Percentiles rank a stretch among this genome's conserved stretches.
These are phyloP conservation scores for Kodamaea fukazawae DNA, from an alignment of 805 yeast species.

Conservation along the genomic window DNA sequence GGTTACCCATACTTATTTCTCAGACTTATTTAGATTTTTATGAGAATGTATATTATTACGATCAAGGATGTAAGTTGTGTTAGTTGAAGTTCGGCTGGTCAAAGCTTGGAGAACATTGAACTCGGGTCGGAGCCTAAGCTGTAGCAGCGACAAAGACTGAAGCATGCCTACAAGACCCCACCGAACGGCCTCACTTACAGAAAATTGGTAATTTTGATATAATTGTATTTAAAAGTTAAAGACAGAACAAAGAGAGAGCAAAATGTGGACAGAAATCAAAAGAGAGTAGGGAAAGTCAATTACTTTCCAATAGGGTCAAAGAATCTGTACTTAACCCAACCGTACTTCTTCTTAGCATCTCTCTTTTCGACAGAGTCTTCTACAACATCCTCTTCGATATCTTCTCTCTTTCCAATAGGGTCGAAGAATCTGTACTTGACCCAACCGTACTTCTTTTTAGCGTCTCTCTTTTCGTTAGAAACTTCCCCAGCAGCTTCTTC, in stretches of 20 bases:
- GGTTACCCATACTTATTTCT: constrained; percentile 75
- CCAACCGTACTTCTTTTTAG: constrained; percentile 9
- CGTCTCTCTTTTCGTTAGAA: constrained; percentile 8
- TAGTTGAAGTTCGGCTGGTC: too few species aligned
- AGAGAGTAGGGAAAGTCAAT: background rate
- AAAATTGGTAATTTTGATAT: too few species aligned
- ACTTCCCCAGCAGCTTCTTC: background rate
- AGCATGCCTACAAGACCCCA: too few species aligned
- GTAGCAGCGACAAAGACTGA: too few species aligned
- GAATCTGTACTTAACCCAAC: constrained; percentile 7
- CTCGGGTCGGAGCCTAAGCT: too few species aligned
- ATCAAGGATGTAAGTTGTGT: too few species aligned
- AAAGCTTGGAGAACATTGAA: too few species aligned
- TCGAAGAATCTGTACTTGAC: constrained; percentile 7
- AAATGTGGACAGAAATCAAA: background rate
- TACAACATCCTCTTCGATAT: constrained; percentile 11
- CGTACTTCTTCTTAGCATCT: constrained; percentile 6
- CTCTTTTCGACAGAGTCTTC: constrained; percentile 7
- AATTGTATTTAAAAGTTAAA: too few species aligned
- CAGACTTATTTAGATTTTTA: constrained; percentile 9
- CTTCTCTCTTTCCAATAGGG: constrained; percentile 15
- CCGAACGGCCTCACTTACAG: too few species aligned
- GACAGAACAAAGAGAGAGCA: too few species aligned
- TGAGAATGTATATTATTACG: background rate
- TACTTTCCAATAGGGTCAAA: constrained; percentile 13